Base-by-base conservation (phyloP, 441 rosid species). In the Populus hybrid region DNA sequence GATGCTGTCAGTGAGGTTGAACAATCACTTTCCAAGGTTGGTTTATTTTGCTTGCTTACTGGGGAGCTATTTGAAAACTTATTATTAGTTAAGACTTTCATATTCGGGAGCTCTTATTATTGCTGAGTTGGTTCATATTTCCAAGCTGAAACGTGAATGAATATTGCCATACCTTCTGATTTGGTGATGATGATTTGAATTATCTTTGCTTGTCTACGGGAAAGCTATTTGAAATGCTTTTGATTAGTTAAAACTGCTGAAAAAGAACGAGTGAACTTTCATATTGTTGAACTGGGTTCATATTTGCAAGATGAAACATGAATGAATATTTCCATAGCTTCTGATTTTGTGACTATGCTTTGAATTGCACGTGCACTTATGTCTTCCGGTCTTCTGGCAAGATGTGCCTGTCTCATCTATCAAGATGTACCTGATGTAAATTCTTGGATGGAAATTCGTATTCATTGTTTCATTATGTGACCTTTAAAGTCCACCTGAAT, bases 1-100 rank as follows among this genome's bases (percentile, higher is more conserved):
- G 97, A 92, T 79, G 74, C 94, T 69, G 76, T 92, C 33, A 78
- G 72, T 26, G 95, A 95, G 87, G 94, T 95, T 83, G 91, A 87
- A 74, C 85, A 81, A 70, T 90, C 94, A n/a, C 87, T 95, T 69
- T 75, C 77, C 29, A 82, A 92, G 98, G 98, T 94, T 71, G 64
- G 87, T 80, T 26, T 59, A 6, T 61, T 71, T 76, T 14, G 8
- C 61, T 74, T 35, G 33, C 50, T 26, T 71, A 24, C 65, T 6
- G 23, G 35, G n/a, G 14, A 26, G 40, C 66, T 77, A 33, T 64
- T 45, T 64, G 68, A 28, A 64, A 2, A 2, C 68, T 63, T 63
- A 7, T 63, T 23, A 42, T 14, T 8, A 24, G 61, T 40, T 71
- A 9, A 69, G 33, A 33, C 45, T 56, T 33, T 45, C 74, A 33